Conservation (phyloP, 306 rosid genomes). For the Gleditsia sinensis region DNA sequence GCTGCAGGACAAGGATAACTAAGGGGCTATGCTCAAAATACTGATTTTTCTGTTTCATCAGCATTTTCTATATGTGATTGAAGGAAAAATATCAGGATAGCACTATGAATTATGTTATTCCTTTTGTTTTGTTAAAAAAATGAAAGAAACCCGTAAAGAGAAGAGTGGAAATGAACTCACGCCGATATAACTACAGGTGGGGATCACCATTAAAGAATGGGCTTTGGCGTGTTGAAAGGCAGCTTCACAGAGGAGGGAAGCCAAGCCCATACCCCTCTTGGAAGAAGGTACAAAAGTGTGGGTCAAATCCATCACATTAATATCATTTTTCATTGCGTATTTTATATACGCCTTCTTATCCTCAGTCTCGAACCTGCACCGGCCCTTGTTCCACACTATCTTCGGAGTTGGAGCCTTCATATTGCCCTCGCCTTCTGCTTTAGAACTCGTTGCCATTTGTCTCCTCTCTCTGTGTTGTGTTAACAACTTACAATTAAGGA, state of each 20-base stretch:
- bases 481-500: no score
- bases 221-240: conserved; percentile 81
- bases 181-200: conserved; percentile 87
- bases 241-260: conserved; percentile 72
- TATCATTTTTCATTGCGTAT: conserved; percentile 50
- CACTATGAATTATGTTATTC: no score
- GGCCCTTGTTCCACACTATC: conserved; percentile 65
- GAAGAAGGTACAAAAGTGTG: conserved; percentile 89
- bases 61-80: no score
- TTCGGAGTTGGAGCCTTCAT: conserved; percentile 43
- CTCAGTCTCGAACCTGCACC: conserved; percentile 72
- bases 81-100: no score
- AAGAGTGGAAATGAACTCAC: conserved; percentile 41
- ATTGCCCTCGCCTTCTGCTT: conserved; percentile 21
- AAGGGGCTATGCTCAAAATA: no score
- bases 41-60: no score
- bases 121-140: no score
- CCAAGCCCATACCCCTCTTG: conserved; percentile 86
- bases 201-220: conserved; percentile 59
- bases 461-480: neutral
- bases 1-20: no score
- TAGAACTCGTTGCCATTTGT: conserved; percentile 43
- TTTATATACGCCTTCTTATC: conserved; percentile 76
- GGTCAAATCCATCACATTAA: conserved; percentile 69
- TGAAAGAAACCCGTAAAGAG: neutral